phyloP scores from a whole-genome alignment of 805 yeast genomes.

The Saturnispora sekii region DNA sequence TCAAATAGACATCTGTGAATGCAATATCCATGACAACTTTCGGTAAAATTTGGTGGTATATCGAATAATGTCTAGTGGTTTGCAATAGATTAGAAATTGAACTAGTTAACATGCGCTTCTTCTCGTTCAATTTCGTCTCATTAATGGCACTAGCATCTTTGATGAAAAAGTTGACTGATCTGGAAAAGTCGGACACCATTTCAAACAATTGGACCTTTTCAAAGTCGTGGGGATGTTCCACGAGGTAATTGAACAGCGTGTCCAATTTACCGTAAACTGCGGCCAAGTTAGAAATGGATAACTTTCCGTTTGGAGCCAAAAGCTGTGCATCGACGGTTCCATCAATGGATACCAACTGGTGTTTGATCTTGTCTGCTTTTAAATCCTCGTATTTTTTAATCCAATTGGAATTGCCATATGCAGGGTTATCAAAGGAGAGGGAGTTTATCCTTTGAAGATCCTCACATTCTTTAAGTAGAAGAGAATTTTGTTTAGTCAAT shows the following conservation, averaged over 20 bases:
- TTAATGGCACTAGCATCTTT: slow-evolving; percentile 24
- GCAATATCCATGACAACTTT: slow-evolving; percentile 65
- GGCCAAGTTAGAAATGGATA: slow-evolving; percentile 36
- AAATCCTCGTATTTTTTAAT: slow-evolving; percentile 41
- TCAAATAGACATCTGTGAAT: slow-evolving; percentile 58
- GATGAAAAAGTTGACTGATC: slow-evolving; percentile 30
- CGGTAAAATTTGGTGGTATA: slow-evolving; percentile 59
- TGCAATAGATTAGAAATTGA: slow-evolving; percentile 69
- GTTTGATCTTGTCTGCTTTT: slow-evolving; percentile 22
- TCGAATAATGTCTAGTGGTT: slow-evolving; percentile 62
- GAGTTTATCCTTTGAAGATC: slow-evolving; percentile 4
- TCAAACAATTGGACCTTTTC: slow-evolving; percentile 36
- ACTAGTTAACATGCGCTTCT: slow-evolving; percentile 43
- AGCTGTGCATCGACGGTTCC: slow-evolving; percentile 4
- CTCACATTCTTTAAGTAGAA: slow-evolving; percentile 2
- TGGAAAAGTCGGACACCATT: slow-evolving; percentile 39
- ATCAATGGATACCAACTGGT: slow-evolving; percentile 9
- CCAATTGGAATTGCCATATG: slow-evolving; percentile 27
- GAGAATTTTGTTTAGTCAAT: not conserved
- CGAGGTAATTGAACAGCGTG: slow-evolving; percentile 27
- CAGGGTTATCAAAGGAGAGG: not conserved
- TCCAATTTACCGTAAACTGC: slow-evolving; percentile 42
- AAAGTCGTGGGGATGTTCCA: slow-evolving; percentile 22
- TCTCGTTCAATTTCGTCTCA: slow-evolving; percentile 22
- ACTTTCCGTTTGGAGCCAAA: slow-evolving; percentile 30